These are phyloP conservation scores for Ceratocystis destructans DNA, from an alignment of 2,329 filamentous ascomycete genomes.

Conservation along the genomic window DNA sequence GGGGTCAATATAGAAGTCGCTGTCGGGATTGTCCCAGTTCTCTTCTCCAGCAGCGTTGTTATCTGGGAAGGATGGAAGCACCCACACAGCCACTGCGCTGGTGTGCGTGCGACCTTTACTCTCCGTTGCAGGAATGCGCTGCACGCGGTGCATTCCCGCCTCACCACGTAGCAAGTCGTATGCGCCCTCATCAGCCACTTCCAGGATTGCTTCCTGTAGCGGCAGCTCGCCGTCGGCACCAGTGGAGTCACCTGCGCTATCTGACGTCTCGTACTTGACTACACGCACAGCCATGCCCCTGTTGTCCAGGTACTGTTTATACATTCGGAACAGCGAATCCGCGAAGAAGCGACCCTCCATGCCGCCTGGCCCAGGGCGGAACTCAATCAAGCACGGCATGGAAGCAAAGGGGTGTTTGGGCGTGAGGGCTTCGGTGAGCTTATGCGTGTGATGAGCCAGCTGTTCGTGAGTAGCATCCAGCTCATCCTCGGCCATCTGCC, in stretches of 20 bases:
- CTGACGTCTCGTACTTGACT: conserved; percentile 67
- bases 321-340: conserved; percentile 80
- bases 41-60: conserved; percentile 33
- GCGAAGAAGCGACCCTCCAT: conserved; percentile 86
- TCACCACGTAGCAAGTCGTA: conserved; percentile 76
- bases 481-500: conserved; percentile 68
- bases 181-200: conserved; percentile 61
- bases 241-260: conserved; percentile 41
- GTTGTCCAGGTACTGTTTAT: conserved; percentile 60
- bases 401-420: conserved; percentile 82
- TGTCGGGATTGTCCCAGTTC: conserved; percentile 69
- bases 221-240: conserved; percentile 49
- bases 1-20: conserved; percentile 80
- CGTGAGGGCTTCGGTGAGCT: conserved; percentile 63
- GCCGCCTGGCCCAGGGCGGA: conserved; percentile 82
- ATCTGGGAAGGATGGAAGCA: conserved; percentile 69
- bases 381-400: conserved; percentile 80
- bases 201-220: conserved; percentile 75
- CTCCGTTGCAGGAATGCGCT: conserved; percentile 84
- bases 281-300: conserved; percentile 52
- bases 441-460: conserved; percentile 49
- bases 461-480: conserved; percentile 49
- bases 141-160: conserved; percentile 88
- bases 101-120: conserved; percentile 86
- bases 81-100: conserved; percentile 80